These are phyloP conservation scores for Heterobasidion parviporum DNA, from an alignment of 1,284 basidiomycete species.

Conservation along the genomic window DNA sequence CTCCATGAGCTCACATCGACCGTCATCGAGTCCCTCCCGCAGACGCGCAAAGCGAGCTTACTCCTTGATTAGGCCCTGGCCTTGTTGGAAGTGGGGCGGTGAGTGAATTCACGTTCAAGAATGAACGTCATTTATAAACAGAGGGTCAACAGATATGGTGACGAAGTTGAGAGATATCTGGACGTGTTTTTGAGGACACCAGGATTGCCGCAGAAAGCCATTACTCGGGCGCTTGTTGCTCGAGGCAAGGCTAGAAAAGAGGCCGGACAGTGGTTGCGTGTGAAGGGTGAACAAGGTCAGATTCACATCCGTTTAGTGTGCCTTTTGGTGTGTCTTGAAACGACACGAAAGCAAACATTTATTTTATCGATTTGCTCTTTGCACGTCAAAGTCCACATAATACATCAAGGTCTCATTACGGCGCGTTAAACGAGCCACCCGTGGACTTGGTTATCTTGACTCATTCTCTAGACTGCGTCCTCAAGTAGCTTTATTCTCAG, in stretches of 20 bases:
- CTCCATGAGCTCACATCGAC: too few species aligned
- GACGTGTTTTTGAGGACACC: conserved; percentile 58
- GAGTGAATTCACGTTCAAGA: conserved; percentile 11
- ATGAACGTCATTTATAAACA: not conserved
- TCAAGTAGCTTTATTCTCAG: conserved; percentile 20
- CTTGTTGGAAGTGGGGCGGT: conserved; percentile 42
- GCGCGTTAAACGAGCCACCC: conserved; percentile 7
- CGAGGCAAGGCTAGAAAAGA: conserved; percentile 49
- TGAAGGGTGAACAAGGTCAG: conserved; percentile 48
- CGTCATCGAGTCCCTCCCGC: too few species aligned
- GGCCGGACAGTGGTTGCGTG: conserved; percentile 43
- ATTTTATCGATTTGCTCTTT: too few species aligned
- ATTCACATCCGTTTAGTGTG: not conserved
- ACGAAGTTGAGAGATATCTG: conserved; percentile 52
- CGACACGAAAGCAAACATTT: too few species aligned
- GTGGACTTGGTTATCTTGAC: not conserved
- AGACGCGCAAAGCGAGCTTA: conserved; percentile 50
- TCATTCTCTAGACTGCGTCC: not conserved
- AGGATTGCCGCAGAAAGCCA: conserved; percentile 38
- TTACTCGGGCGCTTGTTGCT: conserved; percentile 45
- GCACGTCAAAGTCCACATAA: too few species aligned
- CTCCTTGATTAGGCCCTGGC: conserved; percentile 48
- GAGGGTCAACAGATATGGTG: conserved; percentile 37
- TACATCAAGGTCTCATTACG: not conserved
- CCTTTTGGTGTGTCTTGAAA: too few species aligned